Percentiles rank a stretch among this genome's conserved stretches.
Evolutionary conservation across 1,284 basidiomycete species (phyloP).

Genomic region (Moesziomyces globuligerus): DNA sequence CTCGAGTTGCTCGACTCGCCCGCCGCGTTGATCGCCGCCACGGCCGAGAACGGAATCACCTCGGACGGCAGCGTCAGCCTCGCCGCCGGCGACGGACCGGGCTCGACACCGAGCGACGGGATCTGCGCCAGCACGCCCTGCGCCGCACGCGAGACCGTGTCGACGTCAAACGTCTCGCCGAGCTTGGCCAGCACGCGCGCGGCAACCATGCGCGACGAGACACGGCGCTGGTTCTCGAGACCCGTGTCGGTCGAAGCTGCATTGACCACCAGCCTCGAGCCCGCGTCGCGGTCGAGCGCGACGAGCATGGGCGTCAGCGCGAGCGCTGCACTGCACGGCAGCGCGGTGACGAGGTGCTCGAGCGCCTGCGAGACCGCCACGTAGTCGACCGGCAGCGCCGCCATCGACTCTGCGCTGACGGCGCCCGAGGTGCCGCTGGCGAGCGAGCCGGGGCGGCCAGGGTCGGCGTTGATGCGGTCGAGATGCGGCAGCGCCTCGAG

Average conservation of each 20-base stretch:
- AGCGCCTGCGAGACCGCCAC: conserved; percentile 79
- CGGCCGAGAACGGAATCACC: conserved; percentile 39
- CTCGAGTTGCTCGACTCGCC: conserved; percentile 39
- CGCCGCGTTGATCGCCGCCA: conserved; percentile 26
- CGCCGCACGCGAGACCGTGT: conserved; percentile 20
- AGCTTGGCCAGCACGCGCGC: conserved; percentile 76
- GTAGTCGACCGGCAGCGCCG: conserved; percentile 77
- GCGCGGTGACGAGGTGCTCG: conserved; percentile 75
- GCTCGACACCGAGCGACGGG: conserved; percentile 43
- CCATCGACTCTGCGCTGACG: conserved; percentile 30
- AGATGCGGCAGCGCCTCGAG: conserved; percentile 69
- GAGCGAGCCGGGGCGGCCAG: conserved; percentile 39
- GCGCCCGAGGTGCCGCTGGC: conserved; percentile 13
- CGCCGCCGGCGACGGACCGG: conserved; percentile 35
- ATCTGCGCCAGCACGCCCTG: conserved; percentile 39
- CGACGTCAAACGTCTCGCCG: conserved; percentile 77
- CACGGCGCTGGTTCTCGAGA: conserved; percentile 69
- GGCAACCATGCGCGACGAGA: conserved; percentile 76
- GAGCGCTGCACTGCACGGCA: conserved; percentile 79
- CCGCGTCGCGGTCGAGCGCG: conserved; percentile 75
- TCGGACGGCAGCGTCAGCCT: conserved; percentile 45
- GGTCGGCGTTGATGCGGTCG: conserved; percentile 70
- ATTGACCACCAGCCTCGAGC: conserved; percentile 67
- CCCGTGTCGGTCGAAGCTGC: conserved; percentile 34
- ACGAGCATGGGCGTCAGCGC: conserved; percentile 86